These are phyloP conservation scores for Phaffia rhodozyma DNA, from an alignment of 1,284 basidiomycete species.

Conservation along the genomic window DNA sequence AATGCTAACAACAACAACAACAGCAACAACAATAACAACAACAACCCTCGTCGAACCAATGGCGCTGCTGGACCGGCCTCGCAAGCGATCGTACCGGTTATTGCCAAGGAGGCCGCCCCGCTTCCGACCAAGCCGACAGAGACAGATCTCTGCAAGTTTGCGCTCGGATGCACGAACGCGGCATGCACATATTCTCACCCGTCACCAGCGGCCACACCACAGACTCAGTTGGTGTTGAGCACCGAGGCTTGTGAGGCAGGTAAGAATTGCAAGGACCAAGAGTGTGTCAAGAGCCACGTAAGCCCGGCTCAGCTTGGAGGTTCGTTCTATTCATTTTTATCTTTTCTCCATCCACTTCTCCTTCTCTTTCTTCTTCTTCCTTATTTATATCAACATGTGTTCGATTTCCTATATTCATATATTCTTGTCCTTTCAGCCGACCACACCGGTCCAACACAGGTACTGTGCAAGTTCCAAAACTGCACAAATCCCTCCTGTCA, in stretches of 20 bases:
- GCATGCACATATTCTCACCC: slow-evolving; percentile 81
- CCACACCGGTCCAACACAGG: slow-evolving; percentile 28
- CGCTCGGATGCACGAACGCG: slow-evolving; percentile 73
- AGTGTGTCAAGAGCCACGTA: slow-evolving; percentile 77
- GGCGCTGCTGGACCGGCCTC: slow-evolving; percentile 12
- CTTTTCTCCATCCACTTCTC: not conserved
- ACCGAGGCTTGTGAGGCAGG: slow-evolving; percentile 67
- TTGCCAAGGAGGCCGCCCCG: slow-evolving; percentile 20
- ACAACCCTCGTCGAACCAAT: slow-evolving; percentile 23
- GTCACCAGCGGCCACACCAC: slow-evolving; percentile 75
- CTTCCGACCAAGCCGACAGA: slow-evolving; percentile 36
- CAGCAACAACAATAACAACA: slow-evolving; percentile 24
- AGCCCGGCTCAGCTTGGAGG: slow-evolving; percentile 51
- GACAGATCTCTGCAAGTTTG: slow-evolving; percentile 69
- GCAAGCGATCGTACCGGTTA: not conserved
- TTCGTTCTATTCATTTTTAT: not conserved
- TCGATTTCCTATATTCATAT: not conserved
- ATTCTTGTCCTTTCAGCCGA: slow-evolving; percentile 21
- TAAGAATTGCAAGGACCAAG: slow-evolving; percentile 73
- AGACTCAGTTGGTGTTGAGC: slow-evolving; percentile 83
- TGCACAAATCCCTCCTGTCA: slow-evolving; percentile 36
- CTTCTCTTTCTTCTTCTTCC: not conserved
- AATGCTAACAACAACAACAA: slow-evolving; percentile 7
- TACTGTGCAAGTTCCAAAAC: slow-evolving; percentile 35
- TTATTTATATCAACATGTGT: not conserved